phyloP scores from a whole-genome alignment of 495 filamentous ascomycete species.

The Symbiotaphrina buchneri region DNA sequence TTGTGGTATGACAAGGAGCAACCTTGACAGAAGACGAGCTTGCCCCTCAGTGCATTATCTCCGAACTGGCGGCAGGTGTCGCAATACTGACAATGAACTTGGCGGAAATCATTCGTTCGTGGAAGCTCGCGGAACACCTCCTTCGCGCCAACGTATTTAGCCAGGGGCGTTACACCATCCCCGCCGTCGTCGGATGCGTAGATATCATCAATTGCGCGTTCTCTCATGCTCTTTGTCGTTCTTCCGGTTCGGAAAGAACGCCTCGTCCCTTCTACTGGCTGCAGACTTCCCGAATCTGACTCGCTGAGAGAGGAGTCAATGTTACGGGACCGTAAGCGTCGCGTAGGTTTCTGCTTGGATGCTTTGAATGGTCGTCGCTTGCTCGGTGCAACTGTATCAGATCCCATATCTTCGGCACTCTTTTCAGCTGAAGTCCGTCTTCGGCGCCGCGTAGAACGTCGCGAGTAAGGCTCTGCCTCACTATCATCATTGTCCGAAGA shows the following conservation, averaged over 20 bases:
- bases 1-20: conserved; percentile 71
- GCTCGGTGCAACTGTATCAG: neutral
- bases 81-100: conserved; percentile 44
- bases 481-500: no score
- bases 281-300: neutral
- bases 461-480: no score
- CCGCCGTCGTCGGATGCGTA: conserved; percentile 17
- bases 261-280: conserved; percentile 11
- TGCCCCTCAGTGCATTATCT: conserved; percentile 28
- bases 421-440: neutral
- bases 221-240: conserved; percentile 33
- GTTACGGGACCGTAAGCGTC: neutral
- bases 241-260: conserved; percentile 26
- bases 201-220: conserved; percentile 41
- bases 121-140: conserved; percentile 41
- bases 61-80: conserved; percentile 40
- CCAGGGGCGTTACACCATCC: conserved; percentile 16
- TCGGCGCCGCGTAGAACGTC: neutral
- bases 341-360: neutral
- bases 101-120: conserved; percentile 33
- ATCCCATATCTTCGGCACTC: conserved; percentile 1
- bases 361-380: conserved; percentile 1
- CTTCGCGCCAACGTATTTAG: conserved; percentile 35
- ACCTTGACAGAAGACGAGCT: conserved; percentile 71
- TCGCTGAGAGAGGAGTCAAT: no score